Evolutionary conservation across 768 basidiomycete genomes (phyloP), one percentile per base, ranked within the genome.

Genomic region (Hygrophorus russula): DNA sequence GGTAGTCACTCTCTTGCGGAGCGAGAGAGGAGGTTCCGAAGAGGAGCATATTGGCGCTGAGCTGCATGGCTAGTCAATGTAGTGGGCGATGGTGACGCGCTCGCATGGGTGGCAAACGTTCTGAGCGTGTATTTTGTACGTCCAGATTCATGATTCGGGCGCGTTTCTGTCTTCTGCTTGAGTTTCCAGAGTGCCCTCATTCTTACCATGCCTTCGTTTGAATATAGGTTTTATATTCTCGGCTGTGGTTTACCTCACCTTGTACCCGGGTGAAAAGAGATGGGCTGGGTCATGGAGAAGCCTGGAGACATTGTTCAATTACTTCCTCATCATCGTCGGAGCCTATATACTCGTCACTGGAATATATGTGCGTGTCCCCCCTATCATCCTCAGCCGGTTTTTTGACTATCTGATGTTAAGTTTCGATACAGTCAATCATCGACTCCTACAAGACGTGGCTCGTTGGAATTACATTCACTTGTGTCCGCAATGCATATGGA

Each of bases 161-260:
- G 32, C 4, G 50, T 28, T 14, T 27, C 5, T 33, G 14, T 11
- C n/a, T 41, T 35, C 13, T 38, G n/a, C 4, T 45, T 15, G 47
- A 5, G 32, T n/a, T n/a, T n/a, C n/a, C n/a, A n/a, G n/a, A n/a
- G n/a, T n/a, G 12, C 35, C 18, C 14, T 20, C 5, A 18, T 18
- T 34, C 36, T 27, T 17, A 38, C 27, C 39, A 39, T 40, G 36
- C 37, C n/a, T 27, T 45, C 18, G 41, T 46, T 20, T 27, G 27
- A 7, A 42, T 53, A 30, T 45, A 59, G 50, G 2, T 69, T n/a
- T 66, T 49, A 66, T 68, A 15, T 68, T 67, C 56, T 69, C 66
- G 66, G 66, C 60, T 5, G 63, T 68, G 62, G 64, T 65, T 8
- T 69, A 68, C 52, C 49, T 69, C 1, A 52, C 59, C 9, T 51